These are phyloP conservation scores for Cutaneotrichosporon sp. DNA, from an alignment of 1,284 basidiomycete species.

Conservation along the genomic window DNA sequence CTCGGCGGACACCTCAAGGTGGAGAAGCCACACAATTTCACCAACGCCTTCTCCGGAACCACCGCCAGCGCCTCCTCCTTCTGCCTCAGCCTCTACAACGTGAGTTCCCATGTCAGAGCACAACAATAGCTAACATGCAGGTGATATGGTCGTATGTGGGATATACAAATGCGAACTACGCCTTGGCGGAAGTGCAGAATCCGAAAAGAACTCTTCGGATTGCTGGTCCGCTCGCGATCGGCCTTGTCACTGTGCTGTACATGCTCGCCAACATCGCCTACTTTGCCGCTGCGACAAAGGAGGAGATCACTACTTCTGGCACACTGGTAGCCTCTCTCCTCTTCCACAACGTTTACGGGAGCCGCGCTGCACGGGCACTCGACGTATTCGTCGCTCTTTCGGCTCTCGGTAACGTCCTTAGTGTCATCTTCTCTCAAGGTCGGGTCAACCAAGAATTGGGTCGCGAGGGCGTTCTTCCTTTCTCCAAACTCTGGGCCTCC, in stretches of 20 bases:
- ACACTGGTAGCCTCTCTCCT: constrained; percentile 44
- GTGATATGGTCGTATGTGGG: constrained; percentile 40
- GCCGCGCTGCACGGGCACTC: constrained; percentile 32
- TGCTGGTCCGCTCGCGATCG: constrained; percentile 26
- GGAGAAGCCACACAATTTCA: constrained; percentile 53
- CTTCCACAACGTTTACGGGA: constrained; percentile 46
- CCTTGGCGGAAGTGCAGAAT: constrained; percentile 51
- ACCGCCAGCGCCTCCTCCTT: constrained; percentile 50
- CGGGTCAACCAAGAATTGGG: constrained; percentile 40
- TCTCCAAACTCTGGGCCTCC: constrained; percentile 35
- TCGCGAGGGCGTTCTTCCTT: constrained; percentile 46
- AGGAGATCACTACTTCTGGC: constrained; percentile 33
- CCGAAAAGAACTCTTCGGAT: constrained; percentile 35
- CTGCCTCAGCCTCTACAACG: constrained; percentile 39
- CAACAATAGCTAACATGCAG: no score
- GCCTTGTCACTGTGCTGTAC: constrained; percentile 34
- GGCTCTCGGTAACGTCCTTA: constrained; percentile 37
- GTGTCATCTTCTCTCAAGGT: constrained; percentile 47
- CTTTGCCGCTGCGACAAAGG: constrained; percentile 45
- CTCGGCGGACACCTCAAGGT: constrained; percentile 51
- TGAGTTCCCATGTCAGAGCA: no score
- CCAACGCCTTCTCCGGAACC: constrained; percentile 53
- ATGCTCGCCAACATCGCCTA: constrained; percentile 42
- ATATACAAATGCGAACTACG: constrained; percentile 46
- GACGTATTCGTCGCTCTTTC: constrained; percentile 43